These are phyloP conservation scores for Coelastrella sp. DNA, from an alignment of 139 green algal species.

Conservation along the genomic window DNA sequence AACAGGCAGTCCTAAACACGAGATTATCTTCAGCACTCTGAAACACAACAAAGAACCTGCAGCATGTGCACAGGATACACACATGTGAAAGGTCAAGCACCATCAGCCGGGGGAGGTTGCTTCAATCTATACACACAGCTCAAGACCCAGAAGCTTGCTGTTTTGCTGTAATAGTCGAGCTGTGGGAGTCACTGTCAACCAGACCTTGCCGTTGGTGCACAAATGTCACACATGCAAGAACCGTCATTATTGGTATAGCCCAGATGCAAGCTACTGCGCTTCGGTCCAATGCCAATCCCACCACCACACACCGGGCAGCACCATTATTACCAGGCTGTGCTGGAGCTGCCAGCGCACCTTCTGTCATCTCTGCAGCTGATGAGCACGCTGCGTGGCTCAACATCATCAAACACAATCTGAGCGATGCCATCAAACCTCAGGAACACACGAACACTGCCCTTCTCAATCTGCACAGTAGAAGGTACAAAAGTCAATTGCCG, in stretches of 20 bases:
- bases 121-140: too few relatives aligned
- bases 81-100: background rate
- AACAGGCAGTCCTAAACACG: slow-evolving; percentile 59
- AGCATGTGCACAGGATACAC: too few relatives aligned
- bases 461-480: slow-evolving; percentile 33
- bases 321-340: background rate
- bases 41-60: slow-evolving; percentile 61
- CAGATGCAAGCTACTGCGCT: too few relatives aligned
- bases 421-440: slow-evolving; percentile 50
- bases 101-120: background rate
- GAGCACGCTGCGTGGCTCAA: slow-evolving; percentile 58
- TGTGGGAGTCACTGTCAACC: too few relatives aligned
- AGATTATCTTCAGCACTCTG: slow-evolving; percentile 61
- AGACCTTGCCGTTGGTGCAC: too few relatives aligned
- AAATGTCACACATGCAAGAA: too few relatives aligned
- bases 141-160: too few relatives aligned
- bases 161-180: too few relatives aligned
- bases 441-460: slow-evolving; percentile 49
- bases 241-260: too few relatives aligned
- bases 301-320: background rate
- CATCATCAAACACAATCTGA: slow-evolving; percentile 61
- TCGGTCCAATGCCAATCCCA: background rate
- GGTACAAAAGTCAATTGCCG: background rate
- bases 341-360: background rate
- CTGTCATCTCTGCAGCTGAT: slow-evolving; percentile 56